Base-by-base conservation (phyloP, 768 basidiomycete species). In the Pluteus cervinus region DNA sequence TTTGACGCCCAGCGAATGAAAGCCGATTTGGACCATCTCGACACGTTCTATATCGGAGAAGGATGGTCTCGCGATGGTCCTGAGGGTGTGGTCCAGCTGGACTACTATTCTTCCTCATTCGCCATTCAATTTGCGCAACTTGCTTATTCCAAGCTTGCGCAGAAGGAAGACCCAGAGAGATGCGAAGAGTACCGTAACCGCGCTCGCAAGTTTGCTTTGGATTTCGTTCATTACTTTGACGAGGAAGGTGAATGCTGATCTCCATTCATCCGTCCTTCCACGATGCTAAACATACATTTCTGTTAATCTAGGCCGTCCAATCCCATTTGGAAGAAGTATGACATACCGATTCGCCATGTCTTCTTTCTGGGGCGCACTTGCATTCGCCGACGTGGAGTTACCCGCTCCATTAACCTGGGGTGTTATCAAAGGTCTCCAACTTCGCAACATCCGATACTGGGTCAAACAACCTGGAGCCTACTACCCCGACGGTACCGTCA, bases 271-370 rank as follows among this genome's bases (percentile, higher is more conserved):
- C 7, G 31, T 14, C 15, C 16, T 5, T 17, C 11, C 9, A 20
- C 31, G 14, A 12, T 11, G 9, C 17, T 35, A 28, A 34, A 24
- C 18, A 29, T 3, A n/a, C 30, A 24, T 24, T 14, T n/a, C n/a
- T n/a, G n/a, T n/a, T n/a, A n/a, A n/a, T 9, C 5, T 41, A 83
- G 83, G 83, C 5, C 77, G 81, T 15, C 80, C 76, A 0, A 79
- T 86, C 45, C 77, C 84, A 1, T 88, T 86, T 47, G 86, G 84
- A 6, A 61, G 85, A 35, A 83, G 81, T 44, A 67, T 86, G 63
- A 80, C 79, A 4, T 86, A 86, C 51, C 73, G 86, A 29, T 85
- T 82, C 51, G 84, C 84, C n/a, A 79, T 83, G 81, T 77, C 82
- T 10, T 77, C 83, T 4, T 84, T 85, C 56, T 86, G 83, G 75